Conservation (phyloP, 768 basidiomycete species). For the Termitomyces sp. region DNA sequence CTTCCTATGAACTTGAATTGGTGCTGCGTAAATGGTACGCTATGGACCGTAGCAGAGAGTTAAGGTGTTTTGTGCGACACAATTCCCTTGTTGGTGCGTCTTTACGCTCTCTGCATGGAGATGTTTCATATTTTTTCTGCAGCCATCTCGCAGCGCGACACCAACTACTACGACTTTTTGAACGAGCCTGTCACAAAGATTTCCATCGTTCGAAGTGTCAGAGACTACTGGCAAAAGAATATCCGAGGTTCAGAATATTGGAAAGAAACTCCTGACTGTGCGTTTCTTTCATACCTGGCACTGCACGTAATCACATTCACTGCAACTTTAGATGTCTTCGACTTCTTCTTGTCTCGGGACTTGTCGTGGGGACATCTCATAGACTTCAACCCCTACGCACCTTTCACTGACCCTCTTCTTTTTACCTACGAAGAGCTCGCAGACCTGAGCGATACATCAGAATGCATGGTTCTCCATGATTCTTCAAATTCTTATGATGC, state of each 20-base stretch:
- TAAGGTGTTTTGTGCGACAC: slow-evolving; percentile 85
- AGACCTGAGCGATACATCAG: slow-evolving; percentile 22
- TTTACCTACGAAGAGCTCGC: slow-evolving; percentile 79
- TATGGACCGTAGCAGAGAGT: slow-evolving; percentile 76
- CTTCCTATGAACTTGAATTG: slow-evolving; percentile 65
- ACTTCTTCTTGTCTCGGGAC: slow-evolving; percentile 82
- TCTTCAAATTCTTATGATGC: not conserved
- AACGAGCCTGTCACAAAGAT: slow-evolving; percentile 51
- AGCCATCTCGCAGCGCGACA: slow-evolving; percentile 88
- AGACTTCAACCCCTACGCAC: slow-evolving; percentile 88
- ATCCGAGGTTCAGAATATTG: slow-evolving; percentile 51
- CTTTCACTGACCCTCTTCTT: slow-evolving; percentile 81
- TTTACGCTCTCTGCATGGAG: not conserved
- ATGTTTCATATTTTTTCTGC: not conserved
- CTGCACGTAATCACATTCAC: not conserved
- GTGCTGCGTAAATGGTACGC: slow-evolving; percentile 89
- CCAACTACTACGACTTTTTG: slow-evolving; percentile 84
- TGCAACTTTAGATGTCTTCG: slow-evolving; percentile 62
- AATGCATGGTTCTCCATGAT: not conserved
- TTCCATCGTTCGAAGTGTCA: slow-evolving; percentile 47
- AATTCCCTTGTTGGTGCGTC: slow-evolving; percentile 65
- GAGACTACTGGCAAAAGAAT: slow-evolving; percentile 61
- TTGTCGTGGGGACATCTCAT: slow-evolving; percentile 71
- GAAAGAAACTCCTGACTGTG: slow-evolving; percentile 60
- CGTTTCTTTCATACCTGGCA: slow-evolving; percentile 18